These are phyloP conservation scores for Bruguiera hainesii DNA, from an alignment of 441 rosid genomes.

Conservation along the genomic window DNA sequence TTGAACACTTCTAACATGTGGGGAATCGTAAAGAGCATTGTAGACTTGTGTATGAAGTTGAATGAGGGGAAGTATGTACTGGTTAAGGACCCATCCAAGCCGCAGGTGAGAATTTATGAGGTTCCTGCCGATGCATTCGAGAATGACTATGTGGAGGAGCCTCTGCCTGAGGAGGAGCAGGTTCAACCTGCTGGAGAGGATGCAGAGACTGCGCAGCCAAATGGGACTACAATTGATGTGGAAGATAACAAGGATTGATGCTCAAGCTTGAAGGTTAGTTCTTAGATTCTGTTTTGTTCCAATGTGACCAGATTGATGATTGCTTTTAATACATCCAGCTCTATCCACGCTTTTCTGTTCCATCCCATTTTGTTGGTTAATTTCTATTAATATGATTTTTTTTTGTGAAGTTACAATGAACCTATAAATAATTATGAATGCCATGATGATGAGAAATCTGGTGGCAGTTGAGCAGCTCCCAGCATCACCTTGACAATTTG, in stretches of 20 bases:
- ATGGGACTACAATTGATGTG: slow-evolving; percentile 39
- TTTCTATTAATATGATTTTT: too few species aligned
- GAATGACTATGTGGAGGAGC: slow-evolving; percentile 92
- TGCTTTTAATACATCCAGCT: too few species aligned
- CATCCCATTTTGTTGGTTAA: too few species aligned
- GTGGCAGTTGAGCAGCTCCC: too few species aligned
- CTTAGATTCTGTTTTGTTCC: not conserved
- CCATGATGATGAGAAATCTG: too few species aligned
- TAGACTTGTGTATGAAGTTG: slow-evolving; percentile 84
- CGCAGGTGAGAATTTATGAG: slow-evolving; percentile 89
- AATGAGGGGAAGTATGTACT: slow-evolving; percentile 91
- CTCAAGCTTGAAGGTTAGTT: slow-evolving; percentile 45
- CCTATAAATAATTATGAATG: too few species aligned
- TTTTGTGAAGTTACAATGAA: too few species aligned
- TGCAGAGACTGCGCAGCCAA: slow-evolving; percentile 48
- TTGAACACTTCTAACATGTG: slow-evolving; percentile 86
- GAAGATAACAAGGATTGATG: slow-evolving; percentile 46
- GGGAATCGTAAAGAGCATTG: slow-evolving; percentile 92
- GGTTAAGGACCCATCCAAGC: slow-evolving; percentile 90
- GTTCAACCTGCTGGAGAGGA: slow-evolving; percentile 67
- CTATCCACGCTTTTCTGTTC: too few species aligned
- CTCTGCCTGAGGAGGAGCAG: slow-evolving; percentile 92
- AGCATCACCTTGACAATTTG: too few species aligned
- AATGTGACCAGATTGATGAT: not conserved
- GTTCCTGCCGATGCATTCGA: slow-evolving; percentile 93